phyloP scores from a whole-genome alignment of 2,329 filamentous ascomycete genomes.

The Talaromyces sp. region DNA sequence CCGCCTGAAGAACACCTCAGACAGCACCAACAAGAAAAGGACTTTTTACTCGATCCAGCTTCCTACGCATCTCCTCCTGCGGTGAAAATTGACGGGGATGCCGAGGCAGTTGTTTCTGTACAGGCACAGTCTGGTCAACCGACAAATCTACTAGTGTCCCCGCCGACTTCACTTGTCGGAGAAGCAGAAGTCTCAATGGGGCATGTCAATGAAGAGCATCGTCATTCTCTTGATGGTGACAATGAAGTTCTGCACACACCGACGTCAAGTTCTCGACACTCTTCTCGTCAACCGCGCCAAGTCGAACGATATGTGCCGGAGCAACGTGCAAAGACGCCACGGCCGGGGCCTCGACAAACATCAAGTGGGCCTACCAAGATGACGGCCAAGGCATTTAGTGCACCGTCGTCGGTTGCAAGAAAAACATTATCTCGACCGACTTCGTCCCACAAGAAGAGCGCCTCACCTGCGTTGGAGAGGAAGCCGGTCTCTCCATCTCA shows the following conservation, averaged over 20 bases:
- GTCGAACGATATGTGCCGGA: conserved; percentile 37
- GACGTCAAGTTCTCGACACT: conserved; percentile 38
- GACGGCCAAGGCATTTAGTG: conserved; percentile 18
- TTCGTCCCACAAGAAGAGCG: conserved; percentile 35
- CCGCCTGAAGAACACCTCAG: conserved; percentile 3
- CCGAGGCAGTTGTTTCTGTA: conserved; percentile 23
- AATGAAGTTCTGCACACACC: conserved; percentile 29
- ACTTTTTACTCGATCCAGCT: conserved; percentile 18
- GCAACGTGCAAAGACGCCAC: conserved; percentile 16
- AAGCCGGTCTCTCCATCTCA: conserved; percentile 19
- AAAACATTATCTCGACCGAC: conserved; percentile 32
- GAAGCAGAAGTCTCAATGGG: conserved; percentile 31
- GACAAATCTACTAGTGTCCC: conserved; percentile 37
- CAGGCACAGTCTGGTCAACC: conserved; percentile 25
- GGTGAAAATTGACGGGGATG: conserved; percentile 30
- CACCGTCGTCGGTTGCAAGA: conserved; percentile 17
- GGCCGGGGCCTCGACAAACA: conserved; percentile 3
- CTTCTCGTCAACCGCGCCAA: conserved; percentile 40
- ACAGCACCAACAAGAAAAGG: conserved; percentile 13
- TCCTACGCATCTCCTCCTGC: conserved; percentile 34
- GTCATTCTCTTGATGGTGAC: conserved; percentile 20
- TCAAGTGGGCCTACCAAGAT: not conserved
- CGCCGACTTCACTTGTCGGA: conserved; percentile 40
- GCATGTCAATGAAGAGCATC: conserved; percentile 21
- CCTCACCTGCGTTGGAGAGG: conserved; percentile 32